Conservation (phyloP, 208 protist species). For the Acanthamoeba culbertsoni region DNA sequence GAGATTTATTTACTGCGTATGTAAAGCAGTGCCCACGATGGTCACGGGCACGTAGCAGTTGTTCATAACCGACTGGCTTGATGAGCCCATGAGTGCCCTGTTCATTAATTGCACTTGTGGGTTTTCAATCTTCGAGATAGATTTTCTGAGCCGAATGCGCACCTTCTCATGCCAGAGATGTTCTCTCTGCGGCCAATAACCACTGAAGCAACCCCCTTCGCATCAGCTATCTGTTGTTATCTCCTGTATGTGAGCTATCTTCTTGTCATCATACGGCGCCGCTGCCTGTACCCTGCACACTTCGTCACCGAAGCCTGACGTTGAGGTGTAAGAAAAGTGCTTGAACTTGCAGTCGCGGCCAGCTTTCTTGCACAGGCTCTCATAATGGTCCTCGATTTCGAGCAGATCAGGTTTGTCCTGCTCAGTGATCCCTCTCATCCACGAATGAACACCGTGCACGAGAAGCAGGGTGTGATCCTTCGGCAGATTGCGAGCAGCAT, state of each 20-base stretch:
- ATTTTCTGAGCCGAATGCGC: background rate
- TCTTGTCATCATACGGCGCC: background rate
- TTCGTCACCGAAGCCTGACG: background rate
- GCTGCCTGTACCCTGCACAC: background rate
- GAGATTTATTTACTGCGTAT: too few species aligned
- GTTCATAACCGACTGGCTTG: conserved; percentile 4
- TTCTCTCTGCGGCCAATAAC: background rate
- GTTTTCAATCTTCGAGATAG: background rate
- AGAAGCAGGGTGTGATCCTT: conserved; percentile 25
- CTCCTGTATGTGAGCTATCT: background rate
- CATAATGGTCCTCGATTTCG: background rate
- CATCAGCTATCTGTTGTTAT: background rate
- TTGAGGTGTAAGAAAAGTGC: background rate
- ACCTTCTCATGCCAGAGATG: background rate
- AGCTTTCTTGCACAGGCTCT: background rate
- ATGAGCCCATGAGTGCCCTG: background rate
- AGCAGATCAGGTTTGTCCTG: background rate
- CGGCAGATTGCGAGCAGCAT: background rate
- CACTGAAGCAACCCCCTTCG: background rate
- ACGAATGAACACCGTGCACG: conserved; percentile 10
- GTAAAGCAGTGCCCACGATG: background rate
- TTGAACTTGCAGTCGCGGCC: conserved; percentile 35
- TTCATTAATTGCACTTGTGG: background rate
- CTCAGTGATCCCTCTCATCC: background rate
- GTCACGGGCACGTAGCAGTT: conserved; percentile 28